Evolutionary conservation across 2,329 filamentous ascomycete species (phyloP), one percentile per base, ranked within the genome.

Genomic region (Aspergillus sp.): DNA sequence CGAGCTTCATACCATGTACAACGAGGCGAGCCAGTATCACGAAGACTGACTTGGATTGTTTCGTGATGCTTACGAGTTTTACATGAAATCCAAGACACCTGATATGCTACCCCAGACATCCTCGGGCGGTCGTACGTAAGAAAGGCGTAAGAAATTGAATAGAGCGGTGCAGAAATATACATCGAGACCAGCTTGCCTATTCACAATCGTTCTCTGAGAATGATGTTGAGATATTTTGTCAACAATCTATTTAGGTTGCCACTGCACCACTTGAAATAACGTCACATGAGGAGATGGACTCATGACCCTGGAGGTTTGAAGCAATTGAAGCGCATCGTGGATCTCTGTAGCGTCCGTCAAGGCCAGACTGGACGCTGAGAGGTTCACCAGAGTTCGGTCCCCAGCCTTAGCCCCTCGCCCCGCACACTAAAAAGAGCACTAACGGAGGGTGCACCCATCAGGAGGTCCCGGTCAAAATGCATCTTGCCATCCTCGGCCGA

Each of bases 241-340:
- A 6, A 41, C 9, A 41, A 41, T 41, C 11, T 41, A 15, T 41
- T 15, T 5, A 38, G 13, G 46, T 60, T 17, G 57, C 52, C 51
- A 55, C 50, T 19, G 17, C 25, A 30, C 49, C 52, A 54, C 52
- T 22, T 47, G 52, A 54, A 9, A 34, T 31, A 19, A 52, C 43
- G 49, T 61, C 59, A 60, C 57, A 61, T 61, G 59, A 56, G 49
- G 54, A 48, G 46, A 41, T 48, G 59, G 43, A 49, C 54, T 54
- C 54, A 61, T 57, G 53, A 61, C 49, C 59, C 30, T 41, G 34
- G 34, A 41, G 34, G 13, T 41, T 47, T 49, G 54, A 52, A 51
- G 47, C 47, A 38, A 31, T 58, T 49, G 23, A n/a, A 8, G 23
- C 45, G 23, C 45, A 28, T 46, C 48, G 28, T 53, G 48, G 50